Evolutionary conservation across 768 basidiomycete genomes (phyloP).

Genomic region (Trametes cinnabarina): DNA sequence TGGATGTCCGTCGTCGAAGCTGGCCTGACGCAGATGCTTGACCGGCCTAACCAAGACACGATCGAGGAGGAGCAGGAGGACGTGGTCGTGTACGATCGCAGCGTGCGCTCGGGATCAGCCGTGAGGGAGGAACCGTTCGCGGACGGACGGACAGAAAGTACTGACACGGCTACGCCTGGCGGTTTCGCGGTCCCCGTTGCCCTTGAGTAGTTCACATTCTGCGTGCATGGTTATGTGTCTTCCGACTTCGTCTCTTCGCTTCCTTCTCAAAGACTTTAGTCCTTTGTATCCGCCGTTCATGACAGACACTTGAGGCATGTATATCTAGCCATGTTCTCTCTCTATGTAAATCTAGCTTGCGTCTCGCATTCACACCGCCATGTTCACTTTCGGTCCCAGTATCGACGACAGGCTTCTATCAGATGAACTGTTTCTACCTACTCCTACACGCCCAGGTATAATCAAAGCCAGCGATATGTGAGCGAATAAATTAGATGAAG

Average conservation of each 20-base stretch:
- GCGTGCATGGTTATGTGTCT: too few relatives aligned
- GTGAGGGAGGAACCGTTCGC: neutral
- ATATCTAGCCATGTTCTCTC: neutral
- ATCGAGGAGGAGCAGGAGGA: constrained; percentile 57
- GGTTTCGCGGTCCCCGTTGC: constrained; percentile 12
- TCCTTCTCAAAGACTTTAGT: too few relatives aligned
- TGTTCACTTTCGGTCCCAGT: too few relatives aligned
- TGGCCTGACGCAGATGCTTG: constrained; percentile 68
- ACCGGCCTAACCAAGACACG: constrained; percentile 46
- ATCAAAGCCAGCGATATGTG: neutral
- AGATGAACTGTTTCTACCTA: neutral
- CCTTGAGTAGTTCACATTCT: constrained; percentile 15
- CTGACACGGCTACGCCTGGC: constrained; percentile 4
- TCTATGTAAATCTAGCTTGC: too few relatives aligned
- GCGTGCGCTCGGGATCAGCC: neutral
- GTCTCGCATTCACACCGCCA: too few relatives aligned
- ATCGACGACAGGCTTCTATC: neutral
- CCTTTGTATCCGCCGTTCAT: neutral
- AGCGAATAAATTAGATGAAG: constrained; percentile 41
- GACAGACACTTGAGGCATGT: constrained; percentile 12
- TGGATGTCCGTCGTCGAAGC: constrained; percentile 76
- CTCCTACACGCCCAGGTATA: constrained; percentile 6
- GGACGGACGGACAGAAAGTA: constrained; percentile 9
- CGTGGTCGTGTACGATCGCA: constrained; percentile 9
- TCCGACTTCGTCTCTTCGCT: neutral